These are phyloP conservation scores for Baorangia bicolor DNA, from an alignment of 768 basidiomycete species.

Conservation along the genomic window DNA sequence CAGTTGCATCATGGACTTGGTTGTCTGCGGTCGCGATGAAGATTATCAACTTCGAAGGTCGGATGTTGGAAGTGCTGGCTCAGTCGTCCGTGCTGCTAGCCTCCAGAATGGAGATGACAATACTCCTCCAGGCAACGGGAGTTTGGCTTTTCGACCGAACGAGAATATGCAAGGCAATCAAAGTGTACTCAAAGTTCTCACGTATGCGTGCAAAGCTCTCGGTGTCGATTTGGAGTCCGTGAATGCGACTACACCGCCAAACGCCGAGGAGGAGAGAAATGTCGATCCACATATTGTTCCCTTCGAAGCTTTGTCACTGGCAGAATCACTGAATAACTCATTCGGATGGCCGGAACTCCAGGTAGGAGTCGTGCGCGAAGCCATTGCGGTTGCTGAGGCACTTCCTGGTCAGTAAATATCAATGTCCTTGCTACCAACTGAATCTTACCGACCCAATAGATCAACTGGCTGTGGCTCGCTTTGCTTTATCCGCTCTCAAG, in stretches of 20 bases:
- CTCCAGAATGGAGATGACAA: constrained; percentile 30
- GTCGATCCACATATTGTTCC: constrained; percentile 4
- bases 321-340: constrained; percentile 41
- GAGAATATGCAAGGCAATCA: constrained; percentile 81
- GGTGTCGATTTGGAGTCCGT: constrained; percentile 82
- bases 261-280: constrained; percentile 23
- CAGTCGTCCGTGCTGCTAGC: constrained; percentile 49
- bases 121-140: constrained; percentile 38
- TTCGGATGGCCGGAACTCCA: constrained; percentile 97
- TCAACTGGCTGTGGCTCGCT: constrained; percentile 79
- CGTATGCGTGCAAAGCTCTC: constrained; percentile 71
- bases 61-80: constrained; percentile 37
- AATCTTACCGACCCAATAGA: constrained; percentile 46
- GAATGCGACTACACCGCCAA: constrained; percentile 40
- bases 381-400: constrained; percentile 86
- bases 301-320: constrained; percentile 42
- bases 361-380: constrained; percentile 90
- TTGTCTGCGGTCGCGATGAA: constrained; percentile 84
- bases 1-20: constrained; percentile 77
- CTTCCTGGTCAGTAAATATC: constrained; percentile 66
- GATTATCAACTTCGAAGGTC: constrained; percentile 48
- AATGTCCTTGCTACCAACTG: not conserved
- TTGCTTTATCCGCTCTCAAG: constrained; percentile 85
- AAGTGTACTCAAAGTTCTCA: constrained; percentile 73
- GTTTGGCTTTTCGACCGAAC: constrained; percentile 67